A percentile compares a stretch with the other conserved stretches of the same genome.
Conservation (phyloP, 177 flowering plant genomes). For the Vitis hybrid region DNA sequence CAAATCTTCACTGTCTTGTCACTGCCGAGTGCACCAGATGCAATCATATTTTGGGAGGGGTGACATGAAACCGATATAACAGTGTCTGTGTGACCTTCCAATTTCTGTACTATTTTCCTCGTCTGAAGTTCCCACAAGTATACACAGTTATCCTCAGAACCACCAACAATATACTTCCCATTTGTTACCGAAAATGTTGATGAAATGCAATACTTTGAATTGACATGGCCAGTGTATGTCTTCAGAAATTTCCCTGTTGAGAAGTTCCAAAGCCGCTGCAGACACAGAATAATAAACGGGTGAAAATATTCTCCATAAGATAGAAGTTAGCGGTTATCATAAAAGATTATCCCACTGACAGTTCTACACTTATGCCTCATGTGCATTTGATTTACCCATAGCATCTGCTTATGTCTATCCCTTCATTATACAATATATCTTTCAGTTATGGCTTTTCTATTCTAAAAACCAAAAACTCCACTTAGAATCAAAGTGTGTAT, state of each 20-base stretch:
- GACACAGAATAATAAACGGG: conserved; percentile 2
- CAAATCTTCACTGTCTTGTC: conserved; percentile 78
- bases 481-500: too few species aligned
- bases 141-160: conserved; percentile 82
- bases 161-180: conserved; percentile 83
- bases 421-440: too few species aligned
- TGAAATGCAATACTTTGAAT: conserved; percentile 78
- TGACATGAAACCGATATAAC: conserved; percentile 86
- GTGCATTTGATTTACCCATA: too few species aligned
- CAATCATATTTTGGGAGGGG: conserved; percentile 79
- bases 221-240: conserved; percentile 86
- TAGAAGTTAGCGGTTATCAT: neutral
- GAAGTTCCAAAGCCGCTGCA: conserved; percentile 95
- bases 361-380: too few species aligned
- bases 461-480: too few species aligned
- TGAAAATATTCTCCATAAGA: neutral
- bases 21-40: conserved; percentile 79
- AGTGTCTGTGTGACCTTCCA: conserved; percentile 87
- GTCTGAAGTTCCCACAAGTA: conserved; percentile 93
- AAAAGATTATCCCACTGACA: too few species aligned
- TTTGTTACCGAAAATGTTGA: conserved; percentile 77
- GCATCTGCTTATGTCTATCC: too few species aligned
- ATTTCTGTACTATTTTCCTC: conserved; percentile 72
- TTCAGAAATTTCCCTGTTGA: conserved; percentile 82
- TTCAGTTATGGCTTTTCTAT: too few species aligned